Evolutionary conservation across 1,139 yeast genomes (phyloP), one percentile per base, ranked within the genome.

Genomic region (Lodderomyces oxycetoniae): DNA sequence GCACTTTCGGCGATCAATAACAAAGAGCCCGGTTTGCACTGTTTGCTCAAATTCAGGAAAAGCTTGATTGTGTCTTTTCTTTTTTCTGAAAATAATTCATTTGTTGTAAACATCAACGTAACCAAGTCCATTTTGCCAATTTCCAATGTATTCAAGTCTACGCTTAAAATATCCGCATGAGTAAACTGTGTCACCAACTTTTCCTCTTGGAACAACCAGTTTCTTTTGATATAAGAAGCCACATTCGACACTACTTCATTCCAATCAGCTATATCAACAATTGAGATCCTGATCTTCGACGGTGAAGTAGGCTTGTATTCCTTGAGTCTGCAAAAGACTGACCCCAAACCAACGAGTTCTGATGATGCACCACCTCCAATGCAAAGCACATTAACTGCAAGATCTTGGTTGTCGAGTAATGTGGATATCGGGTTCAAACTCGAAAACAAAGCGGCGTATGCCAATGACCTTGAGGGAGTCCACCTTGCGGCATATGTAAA

Each of bases 351-450:
- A 12, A 79, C 79, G 15, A 86, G 58, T 51, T 87, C 96, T 1
- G 89, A 85, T 2, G 89, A 84, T 0, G 95, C 95, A 15, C 96
- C 96, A 13, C 94, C 96, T 10, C 96, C 96, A 28, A 87, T 68
- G 47, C 82, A 75, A 26, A 86, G 53, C 0, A 79, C 74, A 7
- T 67, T 61, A 14, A 59, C 56, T 3, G 46, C 36, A 5, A 40
- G 34, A 2, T 56, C 56, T 4, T 61, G 57, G 27, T 61, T 61
- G 22, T 48, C 46, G 12, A 77, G 49, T 7, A 70, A 39, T 3
- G 60, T 56, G 17, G 56, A 55, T 4, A 79, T 54, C 1, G 71
- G 69, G 5, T 52, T 55, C 25, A 79, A 58, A 12, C 71, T 60
- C 3, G 76, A 63, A 49, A 85, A 78, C 20, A 86, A 61, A 1